Evolutionary conservation across 164 flowering plant species (phyloP), one percentile per base, ranked within the genome.

Genomic region (Vitis rupestris): DNA sequence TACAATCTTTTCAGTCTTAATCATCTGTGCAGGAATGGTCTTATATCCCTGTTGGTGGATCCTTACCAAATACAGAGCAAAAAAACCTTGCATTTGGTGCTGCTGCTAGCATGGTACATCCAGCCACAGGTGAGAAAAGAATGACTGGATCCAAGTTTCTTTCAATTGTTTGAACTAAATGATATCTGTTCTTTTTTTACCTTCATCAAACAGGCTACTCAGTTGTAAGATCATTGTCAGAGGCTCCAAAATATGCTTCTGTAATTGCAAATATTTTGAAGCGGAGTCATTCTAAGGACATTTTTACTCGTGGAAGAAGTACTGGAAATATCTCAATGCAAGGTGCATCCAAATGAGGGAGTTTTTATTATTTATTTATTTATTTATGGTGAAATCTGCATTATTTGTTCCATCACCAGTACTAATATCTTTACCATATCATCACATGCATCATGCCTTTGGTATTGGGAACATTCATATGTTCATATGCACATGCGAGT

Each of bases 61-160:
- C 99, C 62, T 84, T 95, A 72, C 99, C 99, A 56, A 91, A 88
- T 75, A 93, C 97, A 56, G 93, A 84, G 68, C 98, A 95, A 69
- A 91, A 87, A 66, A 95, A 89, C 68, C 96, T 95, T 67, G 99
- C 98, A 68, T 95, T 91, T 84, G 99, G 99, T 67, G 98, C 97
- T 76, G 99, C 99, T 76, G 99, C 99, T 58, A 86, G 99, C 86
- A 91, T 93, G 99, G 93, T 95, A 61, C 99, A 95, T 81, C 99
- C 99, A 57, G 98, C 98, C 62, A 95, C 99, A 65, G 97, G 99
- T 85, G 70, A 72, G 69, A 76, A 31, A 66, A 61, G 47, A 29
- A 37, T 56, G 17, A 10, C 10, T 30, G 10, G 11, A 52, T 55
- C 10, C 61, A 2, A 29, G 52, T 61, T 56, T 47, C 3, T 47